Percentiles rank a stretch among this genome's conserved stretches.
Conservation (phyloP, 768 basidiomycete genomes). For the Lentinula sp. region DNA sequence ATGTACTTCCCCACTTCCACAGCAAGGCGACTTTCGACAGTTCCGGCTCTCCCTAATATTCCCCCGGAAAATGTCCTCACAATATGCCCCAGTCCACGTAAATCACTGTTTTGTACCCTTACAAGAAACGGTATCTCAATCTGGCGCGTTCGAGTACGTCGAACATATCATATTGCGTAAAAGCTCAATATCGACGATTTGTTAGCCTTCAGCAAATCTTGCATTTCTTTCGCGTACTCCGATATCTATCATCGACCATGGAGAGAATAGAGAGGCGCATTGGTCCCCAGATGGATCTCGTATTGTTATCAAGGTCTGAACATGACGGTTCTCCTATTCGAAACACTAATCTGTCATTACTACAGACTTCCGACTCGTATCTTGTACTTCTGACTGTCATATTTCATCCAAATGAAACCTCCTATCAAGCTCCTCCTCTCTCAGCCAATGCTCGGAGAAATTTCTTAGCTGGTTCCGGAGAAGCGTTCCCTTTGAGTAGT, state of each 20-base stretch:
- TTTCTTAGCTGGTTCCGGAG: constrained; percentile 78
- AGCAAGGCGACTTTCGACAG: constrained; percentile 65
- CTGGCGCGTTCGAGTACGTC: constrained; percentile 76
- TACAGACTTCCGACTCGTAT: constrained; percentile 74
- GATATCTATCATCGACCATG: constrained; percentile 75
- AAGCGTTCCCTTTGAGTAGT: constrained; percentile 65
- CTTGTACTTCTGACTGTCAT: constrained; percentile 70
- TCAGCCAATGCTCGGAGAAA: constrained; percentile 53
- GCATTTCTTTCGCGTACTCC: constrained; percentile 73
- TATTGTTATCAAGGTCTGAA: constrained; percentile 72
- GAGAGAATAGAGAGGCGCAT: constrained; percentile 65
- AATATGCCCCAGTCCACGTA: constrained; percentile 62
- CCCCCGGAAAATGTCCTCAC: constrained; percentile 52
- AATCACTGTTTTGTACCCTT: constrained; percentile 71
- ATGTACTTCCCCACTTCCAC: constrained; percentile 90
- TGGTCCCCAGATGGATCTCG: constrained; percentile 83
- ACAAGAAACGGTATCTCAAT: constrained; percentile 67
- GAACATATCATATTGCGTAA: constrained; percentile 3
- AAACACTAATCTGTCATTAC: constrained; percentile 2
- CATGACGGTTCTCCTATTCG: background rate
- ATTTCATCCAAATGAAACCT: constrained; percentile 46
- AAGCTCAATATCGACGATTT: background rate
- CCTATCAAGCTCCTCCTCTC: constrained; percentile 45
- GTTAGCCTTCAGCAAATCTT: constrained; percentile 65
- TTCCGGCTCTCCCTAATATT: constrained; percentile 62